These are phyloP conservation scores for Metrosideros polymorpha DNA, from an alignment of 441 rosid species.

Conservation along the genomic window DNA sequence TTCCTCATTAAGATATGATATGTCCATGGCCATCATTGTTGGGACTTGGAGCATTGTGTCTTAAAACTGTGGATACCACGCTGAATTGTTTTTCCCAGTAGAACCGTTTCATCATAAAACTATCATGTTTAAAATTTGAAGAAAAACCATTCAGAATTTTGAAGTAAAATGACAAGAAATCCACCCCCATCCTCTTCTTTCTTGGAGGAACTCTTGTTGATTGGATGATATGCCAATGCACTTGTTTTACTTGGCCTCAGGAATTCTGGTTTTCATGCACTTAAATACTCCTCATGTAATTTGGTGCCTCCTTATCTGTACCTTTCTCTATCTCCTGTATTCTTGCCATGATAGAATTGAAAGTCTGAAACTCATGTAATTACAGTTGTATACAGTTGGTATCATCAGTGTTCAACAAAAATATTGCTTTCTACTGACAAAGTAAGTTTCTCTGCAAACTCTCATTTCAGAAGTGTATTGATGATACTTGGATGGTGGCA, in stretches of 20 bases:
- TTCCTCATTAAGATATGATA: not conserved
- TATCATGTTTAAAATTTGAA: not conserved
- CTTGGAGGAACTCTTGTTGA: not conserved
- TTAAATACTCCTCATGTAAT: not conserved
- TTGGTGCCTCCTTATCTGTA: not conserved
- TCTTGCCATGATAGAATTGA: not conserved
- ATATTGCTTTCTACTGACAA: not conserved
- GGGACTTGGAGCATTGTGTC: not conserved
- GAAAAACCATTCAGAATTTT: not conserved
- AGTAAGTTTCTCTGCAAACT: not conserved
- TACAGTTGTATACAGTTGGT: not conserved
- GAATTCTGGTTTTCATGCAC: not conserved
- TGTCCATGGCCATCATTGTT: not conserved
- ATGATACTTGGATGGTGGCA: slow-evolving; percentile 15
- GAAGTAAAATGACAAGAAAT: not conserved
- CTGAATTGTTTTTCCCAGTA: not conserved
- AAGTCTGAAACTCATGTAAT: not conserved
- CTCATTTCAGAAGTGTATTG: not conserved
- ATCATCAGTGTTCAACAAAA: not conserved
- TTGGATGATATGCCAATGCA: not conserved
- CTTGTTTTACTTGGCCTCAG: not conserved
- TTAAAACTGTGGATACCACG: not conserved
- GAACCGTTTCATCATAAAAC: not conserved
- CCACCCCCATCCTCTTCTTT: not conserved
- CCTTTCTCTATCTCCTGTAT: not conserved